phyloP scores from a whole-genome alignment of 192 early-diverging fungal species.

The Podila minutissima region DNA sequence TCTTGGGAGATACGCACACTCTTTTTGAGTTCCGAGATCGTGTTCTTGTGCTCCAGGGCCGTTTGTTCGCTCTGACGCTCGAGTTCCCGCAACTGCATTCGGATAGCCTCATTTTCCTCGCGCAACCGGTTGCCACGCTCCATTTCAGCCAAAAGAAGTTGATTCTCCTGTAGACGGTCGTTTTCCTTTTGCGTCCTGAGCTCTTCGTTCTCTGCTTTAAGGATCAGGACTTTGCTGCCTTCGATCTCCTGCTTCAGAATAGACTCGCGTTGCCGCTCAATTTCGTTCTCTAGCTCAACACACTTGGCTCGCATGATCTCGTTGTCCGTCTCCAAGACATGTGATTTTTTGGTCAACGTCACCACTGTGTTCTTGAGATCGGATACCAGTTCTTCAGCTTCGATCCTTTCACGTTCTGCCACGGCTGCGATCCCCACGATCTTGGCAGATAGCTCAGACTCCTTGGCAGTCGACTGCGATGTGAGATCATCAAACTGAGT shows the following conservation, averaged over 20 bases:
- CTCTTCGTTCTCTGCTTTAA: slow-evolving; percentile 48
- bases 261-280: slow-evolving; percentile 42
- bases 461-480: slow-evolving; percentile 20
- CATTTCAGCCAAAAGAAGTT: slow-evolving; percentile 46
- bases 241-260: slow-evolving; percentile 51
- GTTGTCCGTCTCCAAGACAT: slow-evolving; percentile 29
- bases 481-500: slow-evolving; percentile 37
- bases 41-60: slow-evolving; percentile 13
- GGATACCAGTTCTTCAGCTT: slow-evolving; percentile 30
- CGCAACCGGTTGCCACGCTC: slow-evolving; percentile 36
- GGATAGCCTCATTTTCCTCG: slow-evolving; percentile 36
- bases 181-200: slow-evolving; percentile 43
- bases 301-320: slow-evolving; percentile 38
- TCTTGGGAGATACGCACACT: slow-evolving; percentile 25
- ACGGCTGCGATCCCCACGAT: slow-evolving; percentile 41
- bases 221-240: slow-evolving; percentile 26
- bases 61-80: slow-evolving; percentile 30
- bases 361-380: slow-evolving; percentile 33
- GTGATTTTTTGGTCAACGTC: slow-evolving; percentile 21
- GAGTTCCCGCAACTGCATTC: slow-evolving; percentile 35
- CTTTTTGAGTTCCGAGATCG: slow-evolving; percentile 41
- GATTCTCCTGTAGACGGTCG: slow-evolving; percentile 34
- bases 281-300: slow-evolving; percentile 45
- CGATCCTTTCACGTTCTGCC: slow-evolving; percentile 33
- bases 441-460: slow-evolving; percentile 42